Evolutionary conservation across 2,329 filamentous ascomycete genomes (phyloP), one percentile per base, ranked within the genome.

Genomic region (Monilinia fructicola): DNA sequence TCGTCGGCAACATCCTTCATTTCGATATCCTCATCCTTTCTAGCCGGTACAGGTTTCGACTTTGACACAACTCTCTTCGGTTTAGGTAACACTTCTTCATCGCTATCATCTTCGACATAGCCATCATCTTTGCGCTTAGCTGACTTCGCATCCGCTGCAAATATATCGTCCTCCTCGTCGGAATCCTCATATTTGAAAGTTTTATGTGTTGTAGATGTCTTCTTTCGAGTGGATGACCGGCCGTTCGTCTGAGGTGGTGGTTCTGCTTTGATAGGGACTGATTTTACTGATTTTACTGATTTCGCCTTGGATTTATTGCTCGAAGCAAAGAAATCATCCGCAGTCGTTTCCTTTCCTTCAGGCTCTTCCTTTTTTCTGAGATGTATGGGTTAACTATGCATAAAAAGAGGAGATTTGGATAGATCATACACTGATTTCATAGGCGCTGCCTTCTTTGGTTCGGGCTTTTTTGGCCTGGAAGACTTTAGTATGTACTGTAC

Each of bases 131-230:
- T 90, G 59, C 85, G 83, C 75, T 87, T 91, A 66, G 84, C 86
- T 54, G 85, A 81, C 58, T 84, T 90, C 44, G 84, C 84, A 70
- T 91, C 87, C 4, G 90, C 88, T 18, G 89, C 90, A 77, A 93
- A 93, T 26, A 97, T 93, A 72, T 97, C 93, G 70, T 92, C 90
- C 64, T 91, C 89, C 26, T 91, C 85, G 71, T 90, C 78, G 72
- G 86, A 83, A 11, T 83, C 82, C 67, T 87, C 84, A 46, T 85
- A 70, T 12, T 72, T 55, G 16, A 68, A 46, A 46, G 73, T 69
- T 4, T 67, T 71, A 50, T 74, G 72, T 38, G 71, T 70, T 26
- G 64, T 68, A 14, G 68, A 53, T 10, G 67, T 69, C 67, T 73
- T 73, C 65, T 74, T 76, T 12, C 71, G 72, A 21, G 75, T 67